Evolutionary conservation across 78 protist species (phyloP).

Genomic region (Dictyostelium brefeldianum): DNA sequence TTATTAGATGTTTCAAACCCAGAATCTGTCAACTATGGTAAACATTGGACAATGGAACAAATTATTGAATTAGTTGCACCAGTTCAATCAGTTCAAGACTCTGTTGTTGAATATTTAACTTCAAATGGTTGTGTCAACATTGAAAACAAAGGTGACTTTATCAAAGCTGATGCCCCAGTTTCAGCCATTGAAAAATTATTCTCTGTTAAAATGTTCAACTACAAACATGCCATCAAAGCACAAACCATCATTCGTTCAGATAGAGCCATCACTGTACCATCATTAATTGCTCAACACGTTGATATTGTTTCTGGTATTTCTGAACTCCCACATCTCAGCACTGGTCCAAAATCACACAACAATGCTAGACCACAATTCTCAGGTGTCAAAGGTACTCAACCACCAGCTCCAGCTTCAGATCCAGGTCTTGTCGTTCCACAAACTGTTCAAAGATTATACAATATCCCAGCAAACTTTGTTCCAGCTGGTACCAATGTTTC

Average conservation of each 20-base stretch:
- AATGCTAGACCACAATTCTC: background rate
- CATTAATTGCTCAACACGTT: background rate
- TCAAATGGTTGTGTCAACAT: conserved; percentile 5
- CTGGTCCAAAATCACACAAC: background rate
- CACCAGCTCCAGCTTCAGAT: background rate
- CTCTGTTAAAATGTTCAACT: conserved; percentile 46
- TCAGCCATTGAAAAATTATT: conserved; percentile 26
- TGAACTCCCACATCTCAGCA: conserved; percentile 47
- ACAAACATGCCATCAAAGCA: background rate
- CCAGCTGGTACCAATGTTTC: background rate
- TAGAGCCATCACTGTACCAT: conserved; percentile 2
- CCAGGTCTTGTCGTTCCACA: conserved; percentile 61
- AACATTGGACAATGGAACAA: conserved; percentile 19
- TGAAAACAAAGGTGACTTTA: conserved; percentile 25
- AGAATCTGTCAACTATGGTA: conserved; percentile 41
- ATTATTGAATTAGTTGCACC: conserved; percentile 58
- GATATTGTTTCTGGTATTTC: conserved; percentile 69
- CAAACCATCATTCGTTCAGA: conserved; percentile 9
- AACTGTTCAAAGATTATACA: conserved; percentile 38
- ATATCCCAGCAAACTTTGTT: conserved; percentile 26
- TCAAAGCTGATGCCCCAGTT: conserved; percentile 39
- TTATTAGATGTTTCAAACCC: conserved; percentile 53
- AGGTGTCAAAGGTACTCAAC: too few relatives aligned
- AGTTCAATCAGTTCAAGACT: background rate
- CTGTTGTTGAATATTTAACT: background rate